phyloP scores from a whole-genome alignment of 306 rosid species.

The Dalbergia oliveri region DNA sequence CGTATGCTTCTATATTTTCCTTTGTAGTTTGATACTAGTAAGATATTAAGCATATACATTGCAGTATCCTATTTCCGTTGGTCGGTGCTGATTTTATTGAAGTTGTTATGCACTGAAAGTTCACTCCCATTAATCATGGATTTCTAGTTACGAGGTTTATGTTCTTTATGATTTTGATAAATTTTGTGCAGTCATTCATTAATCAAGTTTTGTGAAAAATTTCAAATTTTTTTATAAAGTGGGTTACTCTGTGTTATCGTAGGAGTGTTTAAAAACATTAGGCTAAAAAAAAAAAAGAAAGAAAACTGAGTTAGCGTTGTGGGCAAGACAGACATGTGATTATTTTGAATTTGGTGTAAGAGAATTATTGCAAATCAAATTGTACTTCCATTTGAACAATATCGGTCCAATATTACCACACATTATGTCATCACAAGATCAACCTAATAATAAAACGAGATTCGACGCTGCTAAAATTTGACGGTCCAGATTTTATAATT shows the following conservation, averaged over 20 bases:
- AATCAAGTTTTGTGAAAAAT: background rate
- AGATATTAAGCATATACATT: constrained; percentile 45
- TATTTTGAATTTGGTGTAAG: no score
- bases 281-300: background rate
- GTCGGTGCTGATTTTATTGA: constrained; percentile 55
- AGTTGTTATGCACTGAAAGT: constrained; percentile 22
- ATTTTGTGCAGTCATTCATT: constrained; percentile 4
- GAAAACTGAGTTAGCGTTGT: no score
- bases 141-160: constrained; percentile 42
- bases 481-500: constrained; percentile 5
- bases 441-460: constrained; percentile 1
- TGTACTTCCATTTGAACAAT: background rate
- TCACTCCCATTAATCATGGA: constrained; percentile 27
- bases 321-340: background rate
- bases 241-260: background rate
- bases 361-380: no score
- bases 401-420: background rate
- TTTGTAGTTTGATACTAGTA: background rate
- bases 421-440: constrained; percentile 22
- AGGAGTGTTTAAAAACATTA: background rate
- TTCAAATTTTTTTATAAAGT: background rate
- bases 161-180: constrained; percentile 17
- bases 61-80: constrained; percentile 43
- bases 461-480: background rate
- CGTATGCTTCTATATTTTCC: constrained; percentile 10